phyloP scores from a whole-genome alignment of 163 green algal genomes.

The Chlamydomonas reinhardtii region DNA sequence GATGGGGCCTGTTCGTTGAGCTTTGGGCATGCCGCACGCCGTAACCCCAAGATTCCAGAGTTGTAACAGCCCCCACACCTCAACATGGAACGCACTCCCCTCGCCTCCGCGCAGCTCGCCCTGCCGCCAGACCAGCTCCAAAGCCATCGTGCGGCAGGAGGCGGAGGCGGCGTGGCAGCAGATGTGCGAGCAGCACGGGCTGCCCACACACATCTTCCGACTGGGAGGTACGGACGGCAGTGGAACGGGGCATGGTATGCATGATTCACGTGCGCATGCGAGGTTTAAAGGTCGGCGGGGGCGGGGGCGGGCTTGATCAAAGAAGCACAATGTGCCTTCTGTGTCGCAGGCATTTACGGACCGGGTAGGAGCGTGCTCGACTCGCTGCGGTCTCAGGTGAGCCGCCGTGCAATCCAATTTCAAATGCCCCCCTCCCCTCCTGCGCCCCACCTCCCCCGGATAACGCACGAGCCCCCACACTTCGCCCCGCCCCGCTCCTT shows the following conservation, averaged over 20 bases:
- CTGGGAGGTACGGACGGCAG: conserved; percentile 40
- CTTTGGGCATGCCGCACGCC: too few relatives aligned
- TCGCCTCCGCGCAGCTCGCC: conserved; percentile 14
- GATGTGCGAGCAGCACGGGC: conserved; percentile 11
- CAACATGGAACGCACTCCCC: too few relatives aligned
- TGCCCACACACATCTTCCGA: conserved; percentile 42
- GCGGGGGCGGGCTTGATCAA: too few relatives aligned
- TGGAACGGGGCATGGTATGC: neutral
- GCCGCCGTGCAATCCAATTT: too few relatives aligned
- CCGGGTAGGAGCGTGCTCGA: conserved; percentile 45
- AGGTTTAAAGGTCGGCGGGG: too few relatives aligned
- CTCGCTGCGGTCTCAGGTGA: neutral
- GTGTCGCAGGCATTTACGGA: conserved; percentile 55
- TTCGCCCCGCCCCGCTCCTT: neutral
- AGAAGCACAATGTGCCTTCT: too few relatives aligned
- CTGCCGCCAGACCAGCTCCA: conserved; percentile 36
- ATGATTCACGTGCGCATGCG: neutral
- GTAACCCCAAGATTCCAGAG: too few relatives aligned
- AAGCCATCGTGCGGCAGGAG: conserved; percentile 40
- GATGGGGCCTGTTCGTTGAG: too few relatives aligned
- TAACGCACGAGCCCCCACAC: neutral
- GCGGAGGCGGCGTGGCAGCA: conserved; percentile 72
- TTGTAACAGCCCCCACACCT: too few relatives aligned
- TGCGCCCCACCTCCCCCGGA: too few relatives aligned
- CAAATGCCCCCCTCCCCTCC: too few relatives aligned